Evolutionary conservation across 371 early-diverging fungal genomes (phyloP), one percentile per base, ranked within the genome.

Genomic region (Mucor plumbeus): DNA sequence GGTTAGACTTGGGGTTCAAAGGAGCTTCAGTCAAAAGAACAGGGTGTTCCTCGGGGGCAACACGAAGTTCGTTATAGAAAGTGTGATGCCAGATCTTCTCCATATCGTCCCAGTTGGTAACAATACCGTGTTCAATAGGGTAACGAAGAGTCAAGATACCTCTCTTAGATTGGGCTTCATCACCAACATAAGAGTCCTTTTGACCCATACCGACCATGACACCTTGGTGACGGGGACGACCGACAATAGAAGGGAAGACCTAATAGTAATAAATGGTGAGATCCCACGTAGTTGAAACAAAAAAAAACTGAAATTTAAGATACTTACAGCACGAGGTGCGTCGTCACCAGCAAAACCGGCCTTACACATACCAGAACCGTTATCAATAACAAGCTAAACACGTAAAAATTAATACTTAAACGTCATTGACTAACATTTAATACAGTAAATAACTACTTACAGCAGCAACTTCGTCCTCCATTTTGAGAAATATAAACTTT

Each of bases 21-120:
- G 99, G 99, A 59, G 99, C 99, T 85, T 99, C 99, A 63, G 99
- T 99, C 72, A 98, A 90, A 66, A 99, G 87, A 65, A 99, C 98
- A 62, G 99, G 99, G 87, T 99, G 99, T 87, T 99, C 98, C 83
- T 97, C 96, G 77, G 90, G 90, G 61, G 90, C 90, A 62, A 90
- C 90, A 78, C 90, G 90, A 72, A 90, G 84, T 78, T 90, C 90
- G 79, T 90, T 91, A 81, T 90, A 92, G 87, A 97, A 97, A 73
- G 99, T 99, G 89, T 99, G 99, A 85, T 99, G 99, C 97, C 99
- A 99, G 80, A 99, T 99, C 89, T 99, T 99, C 87, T 99, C 99
- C 99, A 99, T 99, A 80, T 98, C 98, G 76, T 99, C 99, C 99
- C 99, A 99, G 96, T 99, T 98, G 87, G 95, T 98, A 35, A 99